A percentile compares a stretch with the other conserved stretches of the same genome.
These are phyloP conservation scores for Ambrosiella cleistominuta DNA, from an alignment of 2,329 filamentous ascomycete genomes.

Conservation along the genomic window DNA sequence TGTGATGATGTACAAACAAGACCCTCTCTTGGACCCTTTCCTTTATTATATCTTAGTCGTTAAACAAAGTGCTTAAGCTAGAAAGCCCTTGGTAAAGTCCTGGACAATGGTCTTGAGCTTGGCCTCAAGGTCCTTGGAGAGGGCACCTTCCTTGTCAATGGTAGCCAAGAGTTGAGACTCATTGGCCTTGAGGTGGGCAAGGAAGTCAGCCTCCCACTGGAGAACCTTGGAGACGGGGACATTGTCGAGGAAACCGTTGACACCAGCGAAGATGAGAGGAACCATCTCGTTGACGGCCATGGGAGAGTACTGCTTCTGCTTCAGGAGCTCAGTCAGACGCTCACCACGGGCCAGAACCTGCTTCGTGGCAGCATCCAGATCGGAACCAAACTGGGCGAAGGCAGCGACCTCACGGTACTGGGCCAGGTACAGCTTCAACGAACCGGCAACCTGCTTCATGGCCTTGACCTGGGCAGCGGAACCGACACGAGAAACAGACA, in stretches of 20 bases:
- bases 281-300: constrained; percentile 99
- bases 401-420: constrained; percentile 99
- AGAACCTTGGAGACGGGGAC: constrained; percentile 86
- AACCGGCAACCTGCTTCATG: constrained; percentile 99
- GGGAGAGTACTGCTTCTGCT: constrained; percentile 99
- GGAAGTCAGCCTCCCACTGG: constrained; percentile 86
- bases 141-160: constrained; percentile 87
- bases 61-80: constrained; percentile 27
- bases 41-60: constrained; percentile 14
- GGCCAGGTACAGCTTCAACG: constrained; percentile 99
- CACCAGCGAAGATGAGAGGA: constrained; percentile 96
- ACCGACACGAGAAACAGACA: constrained; percentile 98
- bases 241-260: constrained; percentile 84
- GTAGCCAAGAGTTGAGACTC: constrained; percentile 65
- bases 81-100: constrained; percentile 90
- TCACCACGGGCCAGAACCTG: constrained; percentile 97
- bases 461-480: constrained; percentile 99
- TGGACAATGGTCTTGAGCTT: constrained; percentile 61
- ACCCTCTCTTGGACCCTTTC: constrained; percentile 20
- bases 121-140: constrained; percentile 85
- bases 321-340: constrained; percentile 94
- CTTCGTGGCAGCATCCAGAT: constrained; percentile 97
- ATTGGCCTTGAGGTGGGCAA: constrained; percentile 80
- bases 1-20: constrained; percentile 30
- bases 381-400: constrained; percentile 99